Percentiles rank a stretch among this genome's conserved stretches.
Conservation (phyloP, 768 basidiomycete species). For the Mycena rosella region DNA sequence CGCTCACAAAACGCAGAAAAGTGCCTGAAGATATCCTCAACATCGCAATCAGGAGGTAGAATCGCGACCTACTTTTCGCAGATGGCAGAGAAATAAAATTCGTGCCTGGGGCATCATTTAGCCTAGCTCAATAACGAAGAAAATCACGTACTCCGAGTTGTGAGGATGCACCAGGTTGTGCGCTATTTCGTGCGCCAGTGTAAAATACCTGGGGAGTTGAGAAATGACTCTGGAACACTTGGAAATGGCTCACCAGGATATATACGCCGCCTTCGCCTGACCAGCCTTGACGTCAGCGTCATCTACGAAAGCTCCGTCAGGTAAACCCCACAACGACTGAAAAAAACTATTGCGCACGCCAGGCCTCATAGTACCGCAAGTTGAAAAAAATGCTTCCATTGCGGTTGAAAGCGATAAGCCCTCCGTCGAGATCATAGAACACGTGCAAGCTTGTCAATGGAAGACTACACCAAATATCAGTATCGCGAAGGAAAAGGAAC, state of each 20-base stretch:
- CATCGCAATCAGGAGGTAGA: not conserved
- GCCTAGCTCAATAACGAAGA: not conserved
- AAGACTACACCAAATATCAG: slow-evolving; percentile 49
- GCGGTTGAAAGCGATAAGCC: slow-evolving; percentile 94
- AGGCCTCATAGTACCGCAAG: slow-evolving; percentile 84
- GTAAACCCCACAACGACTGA: not conserved
- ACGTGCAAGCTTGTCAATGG: slow-evolving; percentile 83
- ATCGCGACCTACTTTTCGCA: slow-evolving; percentile 73
- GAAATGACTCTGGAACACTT: slow-evolving; percentile 1
- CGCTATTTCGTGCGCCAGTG: slow-evolving; percentile 92
- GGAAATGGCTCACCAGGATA: slow-evolving; percentile 73
- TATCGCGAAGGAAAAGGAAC: not conserved
- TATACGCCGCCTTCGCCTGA: slow-evolving; percentile 71
- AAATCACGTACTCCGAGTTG: slow-evolving; percentile 70
- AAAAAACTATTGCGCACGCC: slow-evolving; percentile 77
- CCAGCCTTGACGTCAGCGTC: slow-evolving; percentile 74
- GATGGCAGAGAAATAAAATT: slow-evolving; percentile 94
- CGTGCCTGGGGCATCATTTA: slow-evolving; percentile 59
- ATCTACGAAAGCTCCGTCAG: slow-evolving; percentile 57
- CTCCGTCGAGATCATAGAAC: slow-evolving; percentile 86
- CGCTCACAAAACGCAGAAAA: slow-evolving; percentile 21
- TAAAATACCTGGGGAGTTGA: slow-evolving; percentile 78
- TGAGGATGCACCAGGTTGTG: slow-evolving; percentile 91
- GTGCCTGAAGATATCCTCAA: slow-evolving; percentile 13
- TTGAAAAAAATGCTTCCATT: slow-evolving; percentile 92